Evolutionary conservation across 2,329 filamentous ascomycete genomes (phyloP).

Genomic region (Fusarium longipes): DNA sequence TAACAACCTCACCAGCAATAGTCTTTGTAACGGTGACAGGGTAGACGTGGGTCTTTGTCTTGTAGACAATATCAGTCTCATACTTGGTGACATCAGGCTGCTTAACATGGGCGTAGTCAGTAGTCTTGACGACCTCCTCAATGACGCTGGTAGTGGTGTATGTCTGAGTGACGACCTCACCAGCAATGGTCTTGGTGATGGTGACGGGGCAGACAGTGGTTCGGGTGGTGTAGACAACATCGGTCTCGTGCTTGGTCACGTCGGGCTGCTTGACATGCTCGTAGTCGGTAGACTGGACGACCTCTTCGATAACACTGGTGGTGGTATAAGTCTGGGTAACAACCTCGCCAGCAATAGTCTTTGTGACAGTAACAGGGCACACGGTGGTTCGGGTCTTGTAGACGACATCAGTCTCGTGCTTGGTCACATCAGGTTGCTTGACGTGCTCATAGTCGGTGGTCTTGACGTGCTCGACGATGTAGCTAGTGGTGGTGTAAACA

Average conservation of each 20-base stretch:
- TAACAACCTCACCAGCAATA: slow-evolving; percentile 43
- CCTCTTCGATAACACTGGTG: slow-evolving; percentile 47
- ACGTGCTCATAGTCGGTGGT: slow-evolving; percentile 50
- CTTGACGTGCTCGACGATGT: slow-evolving; percentile 46
- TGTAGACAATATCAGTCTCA: slow-evolving; percentile 49
- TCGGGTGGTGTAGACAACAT: slow-evolving; percentile 55
- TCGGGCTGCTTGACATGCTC: slow-evolving; percentile 54
- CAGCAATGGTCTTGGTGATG: slow-evolving; percentile 50
- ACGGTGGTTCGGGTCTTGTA: slow-evolving; percentile 59
- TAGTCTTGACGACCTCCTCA: slow-evolving; percentile 47
- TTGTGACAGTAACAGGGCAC: slow-evolving; percentile 45
- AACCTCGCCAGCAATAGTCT: slow-evolving; percentile 55
- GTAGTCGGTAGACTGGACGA: slow-evolving; percentile 49
- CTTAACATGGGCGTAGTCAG: slow-evolving; percentile 50
- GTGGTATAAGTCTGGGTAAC: slow-evolving; percentile 53
- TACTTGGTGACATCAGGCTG: slow-evolving; percentile 51
- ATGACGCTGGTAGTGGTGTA: slow-evolving; percentile 46
- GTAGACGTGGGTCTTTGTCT: slow-evolving; percentile 57
- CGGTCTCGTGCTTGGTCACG: slow-evolving; percentile 48
- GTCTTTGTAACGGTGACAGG: slow-evolving; percentile 55
- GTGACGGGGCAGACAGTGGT: slow-evolving; percentile 59
- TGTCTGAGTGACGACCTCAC: slow-evolving; percentile 54
- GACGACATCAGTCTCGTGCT: slow-evolving; percentile 49
- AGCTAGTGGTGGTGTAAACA: slow-evolving; percentile 43
- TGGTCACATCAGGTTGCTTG: slow-evolving; percentile 53